Percentiles rank a stretch among this genome's conserved stretches.
phyloP scores from a whole-genome alignment of 2,329 filamentous ascomycete species.

The Trichothecium roseum region DNA sequence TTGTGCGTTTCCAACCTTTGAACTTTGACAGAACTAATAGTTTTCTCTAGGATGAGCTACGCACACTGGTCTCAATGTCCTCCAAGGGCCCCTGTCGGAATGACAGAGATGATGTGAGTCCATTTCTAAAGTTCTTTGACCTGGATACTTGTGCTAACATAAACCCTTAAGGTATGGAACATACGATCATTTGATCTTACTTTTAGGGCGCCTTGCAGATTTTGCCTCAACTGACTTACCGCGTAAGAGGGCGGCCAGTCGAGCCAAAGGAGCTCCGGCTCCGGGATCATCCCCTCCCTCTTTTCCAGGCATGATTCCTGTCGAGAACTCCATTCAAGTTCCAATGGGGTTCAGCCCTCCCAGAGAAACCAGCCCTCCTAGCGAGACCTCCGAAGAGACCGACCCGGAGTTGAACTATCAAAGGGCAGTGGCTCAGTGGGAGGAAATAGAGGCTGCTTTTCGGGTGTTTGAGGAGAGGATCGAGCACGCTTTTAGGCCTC shows the following conservation, averaged over 20 bases:
- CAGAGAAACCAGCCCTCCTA: slow-evolving; percentile 29
- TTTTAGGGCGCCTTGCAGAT: slow-evolving; percentile 69
- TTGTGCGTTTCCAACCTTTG: slow-evolving; percentile 51
- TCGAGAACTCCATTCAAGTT: slow-evolving; percentile 35
- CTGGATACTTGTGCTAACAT: no score
- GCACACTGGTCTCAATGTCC: slow-evolving; percentile 77
- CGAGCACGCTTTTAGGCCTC: slow-evolving; percentile 64
- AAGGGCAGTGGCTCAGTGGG: slow-evolving; percentile 72
- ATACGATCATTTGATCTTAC: slow-evolving; percentile 75
- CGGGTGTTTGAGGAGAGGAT: slow-evolving; percentile 54
- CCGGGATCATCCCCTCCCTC: slow-evolving; percentile 26
- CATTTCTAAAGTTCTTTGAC: no score
- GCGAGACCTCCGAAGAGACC: slow-evolving; percentile 35
- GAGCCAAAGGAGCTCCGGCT: slow-evolving; percentile 16
- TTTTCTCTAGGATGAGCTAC: slow-evolving; percentile 59
- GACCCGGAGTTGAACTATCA: slow-evolving; percentile 55
- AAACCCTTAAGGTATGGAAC: slow-evolving; percentile 58
- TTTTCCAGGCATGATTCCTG: slow-evolving; percentile 47
- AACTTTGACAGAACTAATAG: slow-evolving; percentile 10
- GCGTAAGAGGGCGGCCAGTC: slow-evolving; percentile 59
- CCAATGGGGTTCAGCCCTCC: slow-evolving; percentile 47
- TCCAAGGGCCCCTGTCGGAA: slow-evolving; percentile 71
- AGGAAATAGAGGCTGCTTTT: slow-evolving; percentile 62
- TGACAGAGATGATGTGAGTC: slow-evolving; percentile 59
- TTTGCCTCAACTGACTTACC: slow-evolving; percentile 69